Percentiles rank a stretch among this genome's conserved stretches.
These are phyloP conservation scores for Naganishia albida DNA, from an alignment of 1,284 basidiomycete genomes.

Conservation along the genomic window DNA sequence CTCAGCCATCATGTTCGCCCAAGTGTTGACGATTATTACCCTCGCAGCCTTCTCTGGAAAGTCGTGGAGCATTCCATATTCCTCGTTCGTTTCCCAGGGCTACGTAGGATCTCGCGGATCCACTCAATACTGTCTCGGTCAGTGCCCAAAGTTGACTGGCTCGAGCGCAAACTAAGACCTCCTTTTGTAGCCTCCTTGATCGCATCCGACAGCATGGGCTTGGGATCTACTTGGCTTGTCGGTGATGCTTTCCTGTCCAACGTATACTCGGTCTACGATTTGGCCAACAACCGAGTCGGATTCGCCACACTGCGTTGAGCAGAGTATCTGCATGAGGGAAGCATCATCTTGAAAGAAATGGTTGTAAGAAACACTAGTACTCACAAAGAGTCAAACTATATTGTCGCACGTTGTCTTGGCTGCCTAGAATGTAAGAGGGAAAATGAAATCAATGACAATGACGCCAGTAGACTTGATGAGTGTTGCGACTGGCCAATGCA, in stretches of 20 bases:
- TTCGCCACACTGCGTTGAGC: constrained; percentile 22
- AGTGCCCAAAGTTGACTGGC: not conserved
- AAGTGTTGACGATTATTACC: not conserved
- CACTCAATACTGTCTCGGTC: constrained; percentile 30
- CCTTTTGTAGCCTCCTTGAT: constrained; percentile 18
- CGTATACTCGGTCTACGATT: constrained; percentile 32
- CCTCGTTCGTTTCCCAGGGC: constrained; percentile 22
- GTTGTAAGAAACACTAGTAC: not conserved
- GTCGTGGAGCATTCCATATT: constrained; percentile 26
- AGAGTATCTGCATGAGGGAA: not conserved
- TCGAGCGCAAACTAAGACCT: not conserved
- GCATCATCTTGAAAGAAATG: not conserved
- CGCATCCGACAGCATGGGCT: constrained; percentile 27
- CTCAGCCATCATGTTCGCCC: not conserved
- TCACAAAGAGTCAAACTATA: not conserved
- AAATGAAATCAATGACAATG: not conserved
- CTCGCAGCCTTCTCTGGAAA: constrained; percentile 14
- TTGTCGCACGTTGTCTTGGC: too few species aligned
- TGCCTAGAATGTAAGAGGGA: not conserved
- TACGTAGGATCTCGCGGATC: constrained; percentile 22
- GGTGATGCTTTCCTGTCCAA: constrained; percentile 33
- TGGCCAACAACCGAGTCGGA: constrained; percentile 29
- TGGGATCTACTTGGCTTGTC: constrained; percentile 32
- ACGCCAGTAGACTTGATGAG: too few species aligned
- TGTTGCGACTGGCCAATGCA: too few species aligned